Evolutionary conservation across 768 basidiomycete genomes (phyloP).

Genomic region (Lactifluus volemus): DNA sequence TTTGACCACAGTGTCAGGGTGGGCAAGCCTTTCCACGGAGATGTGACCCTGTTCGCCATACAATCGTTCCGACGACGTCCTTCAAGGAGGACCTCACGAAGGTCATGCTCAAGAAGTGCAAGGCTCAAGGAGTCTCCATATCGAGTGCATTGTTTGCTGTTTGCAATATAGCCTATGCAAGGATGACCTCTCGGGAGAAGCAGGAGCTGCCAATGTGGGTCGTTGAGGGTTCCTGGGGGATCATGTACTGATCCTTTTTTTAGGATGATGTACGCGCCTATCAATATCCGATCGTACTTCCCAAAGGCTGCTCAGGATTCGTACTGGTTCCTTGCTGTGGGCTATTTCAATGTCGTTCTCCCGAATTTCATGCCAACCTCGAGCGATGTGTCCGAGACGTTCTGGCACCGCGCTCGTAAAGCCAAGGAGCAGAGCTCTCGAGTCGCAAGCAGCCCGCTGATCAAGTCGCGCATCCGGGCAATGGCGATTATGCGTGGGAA

Average conservation of each 20-base stretch:
- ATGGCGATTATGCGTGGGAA: slow-evolving; percentile 58
- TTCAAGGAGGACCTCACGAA: slow-evolving; percentile 50
- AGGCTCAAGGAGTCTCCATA: slow-evolving; percentile 61
- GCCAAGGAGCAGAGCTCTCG: slow-evolving; percentile 60
- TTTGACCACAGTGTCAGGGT: slow-evolving; percentile 36
- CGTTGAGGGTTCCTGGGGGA: background rate
- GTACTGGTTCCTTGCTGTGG: slow-evolving; percentile 76
- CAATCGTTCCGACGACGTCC: slow-evolving; percentile 61
- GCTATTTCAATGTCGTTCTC: slow-evolving; percentile 76
- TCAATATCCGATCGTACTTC: slow-evolving; percentile 65
- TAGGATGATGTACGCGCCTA: slow-evolving; percentile 80
- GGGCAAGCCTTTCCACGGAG: slow-evolving; percentile 63
- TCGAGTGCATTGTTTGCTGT: slow-evolving; percentile 68
- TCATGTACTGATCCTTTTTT: background rate
- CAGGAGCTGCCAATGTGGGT: slow-evolving; percentile 48
- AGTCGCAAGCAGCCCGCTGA: slow-evolving; percentile 56
- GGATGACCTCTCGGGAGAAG: slow-evolving; percentile 32
- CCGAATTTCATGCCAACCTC: slow-evolving; percentile 58
- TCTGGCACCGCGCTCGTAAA: slow-evolving; percentile 67
- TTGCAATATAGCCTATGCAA: slow-evolving; percentile 67
- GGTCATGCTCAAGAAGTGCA: slow-evolving; percentile 59
- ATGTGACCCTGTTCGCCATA: slow-evolving; percentile 39
- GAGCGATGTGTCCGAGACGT: slow-evolving; percentile 31
- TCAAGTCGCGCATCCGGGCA: slow-evolving; percentile 48
- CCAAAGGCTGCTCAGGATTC: slow-evolving; percentile 39